Base-by-base conservation (phyloP, 345 rosid species). In the Barbarea vulgaris region DNA sequence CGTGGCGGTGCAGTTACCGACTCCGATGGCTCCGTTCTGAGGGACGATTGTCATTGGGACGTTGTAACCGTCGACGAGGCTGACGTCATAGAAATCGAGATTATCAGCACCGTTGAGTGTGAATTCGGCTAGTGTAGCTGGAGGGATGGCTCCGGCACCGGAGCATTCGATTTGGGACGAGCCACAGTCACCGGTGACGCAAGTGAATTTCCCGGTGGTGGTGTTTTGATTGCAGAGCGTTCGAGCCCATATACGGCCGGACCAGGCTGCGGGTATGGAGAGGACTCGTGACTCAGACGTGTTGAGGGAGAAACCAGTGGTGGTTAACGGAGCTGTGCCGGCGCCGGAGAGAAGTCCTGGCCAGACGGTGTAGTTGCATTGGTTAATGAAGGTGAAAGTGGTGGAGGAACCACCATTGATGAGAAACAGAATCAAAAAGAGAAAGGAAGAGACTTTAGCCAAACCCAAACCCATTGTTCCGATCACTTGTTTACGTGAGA, bases 1-100 rank as follows among this genome's bases (percentile, higher is more conserved):
- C 1, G 89, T 76, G 13, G 73, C 27, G 0, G 24, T 74, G 58
- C 92, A 89, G 50, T 84, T 81, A 25, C 83, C 82, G 8, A 59
- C 80, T 33, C 81, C 78, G 1, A 10, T 5, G 8, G 47, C 64
- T 53, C 77, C 86, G 3, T 83, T 86, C 7, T 9, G 50, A 7
- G 95, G 89, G 24, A 72, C 33, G 9, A 89, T 77, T 52, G 55
- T 64, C 81, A 87, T 61, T 2, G 95, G 87, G 19, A 89, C 53
- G 77, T 89, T 89, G 82, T 81, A 87, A 17, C 95, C 91, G 46
- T 87, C 89, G 14, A 87, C 95, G 7, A 89, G 87, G 78, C 91
- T 87, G 2, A 89, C 83, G 57, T 86, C 90, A 70, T 74, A 89
- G 59, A 87, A 87, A 71, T 87, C 89, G 1, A 80, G 80, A 56